These are phyloP conservation scores for Boletus subparvulus DNA, from an alignment of 768 basidiomycete genomes.

Conservation along the genomic window DNA sequence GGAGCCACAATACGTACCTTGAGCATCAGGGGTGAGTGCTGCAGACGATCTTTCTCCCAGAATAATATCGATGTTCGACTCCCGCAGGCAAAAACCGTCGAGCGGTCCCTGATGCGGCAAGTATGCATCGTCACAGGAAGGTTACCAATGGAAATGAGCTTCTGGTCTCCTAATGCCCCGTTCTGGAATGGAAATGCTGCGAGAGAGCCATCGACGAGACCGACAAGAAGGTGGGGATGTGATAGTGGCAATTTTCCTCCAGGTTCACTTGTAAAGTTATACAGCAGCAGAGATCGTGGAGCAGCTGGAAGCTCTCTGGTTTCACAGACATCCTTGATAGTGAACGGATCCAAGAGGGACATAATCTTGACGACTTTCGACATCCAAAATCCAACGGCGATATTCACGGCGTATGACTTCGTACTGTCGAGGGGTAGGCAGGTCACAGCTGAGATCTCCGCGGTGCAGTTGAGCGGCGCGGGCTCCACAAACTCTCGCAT, in stretches of 20 bases:
- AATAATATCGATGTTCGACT: constrained; percentile 68
- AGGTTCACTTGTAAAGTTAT: constrained; percentile 54
- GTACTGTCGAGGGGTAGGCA: constrained; percentile 54
- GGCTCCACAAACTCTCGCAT: constrained; percentile 25
- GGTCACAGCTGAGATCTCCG: constrained; percentile 71
- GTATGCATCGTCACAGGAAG: constrained; percentile 62
- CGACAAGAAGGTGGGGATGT: constrained; percentile 64
- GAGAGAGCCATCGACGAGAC: constrained; percentile 74
- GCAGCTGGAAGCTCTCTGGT: constrained; percentile 40
- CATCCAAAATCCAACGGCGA: constrained; percentile 78
- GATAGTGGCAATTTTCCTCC: constrained; percentile 36
- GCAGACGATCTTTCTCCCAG: constrained; percentile 62
- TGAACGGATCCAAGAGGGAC: constrained; percentile 23
- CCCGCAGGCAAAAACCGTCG: constrained; percentile 68
- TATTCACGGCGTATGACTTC: constrained; percentile 45
- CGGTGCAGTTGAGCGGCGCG: constrained; percentile 15
- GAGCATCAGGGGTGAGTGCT: constrained; percentile 68
- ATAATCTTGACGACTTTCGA: constrained; percentile 63
- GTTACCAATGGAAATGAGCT: constrained; percentile 62
- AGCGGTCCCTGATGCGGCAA: constrained; percentile 52
- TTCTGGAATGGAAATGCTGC: constrained; percentile 52
- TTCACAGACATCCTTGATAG: constrained; percentile 25
- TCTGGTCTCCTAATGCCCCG: constrained; percentile 45
- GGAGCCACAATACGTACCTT: constrained; percentile 43
- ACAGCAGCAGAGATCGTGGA: constrained; percentile 47